Evolutionary conservation across 2,329 filamentous ascomycete species (phyloP).

Genomic region (Lachnellula arida): DNA sequence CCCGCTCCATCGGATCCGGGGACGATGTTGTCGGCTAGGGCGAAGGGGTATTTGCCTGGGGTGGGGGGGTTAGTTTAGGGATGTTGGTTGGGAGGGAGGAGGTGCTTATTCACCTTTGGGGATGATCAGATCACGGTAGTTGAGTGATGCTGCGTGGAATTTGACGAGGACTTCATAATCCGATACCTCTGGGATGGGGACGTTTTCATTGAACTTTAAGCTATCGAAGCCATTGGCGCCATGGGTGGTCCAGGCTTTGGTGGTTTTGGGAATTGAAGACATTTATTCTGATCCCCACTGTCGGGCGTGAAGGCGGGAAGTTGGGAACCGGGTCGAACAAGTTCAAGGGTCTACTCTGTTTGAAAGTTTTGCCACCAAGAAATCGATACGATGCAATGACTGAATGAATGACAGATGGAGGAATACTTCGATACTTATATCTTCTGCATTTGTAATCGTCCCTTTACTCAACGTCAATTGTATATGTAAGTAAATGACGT

Average conservation of each 20-base stretch:
- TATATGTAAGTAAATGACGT: too few relatives aligned
- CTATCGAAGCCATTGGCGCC: slow-evolving; percentile 45
- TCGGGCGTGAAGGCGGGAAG: too few relatives aligned
- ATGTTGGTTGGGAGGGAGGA: not conserved
- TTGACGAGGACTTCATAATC: slow-evolving; percentile 54
- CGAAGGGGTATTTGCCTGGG: slow-evolving; percentile 28
- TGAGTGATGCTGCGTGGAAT: slow-evolving; percentile 37
- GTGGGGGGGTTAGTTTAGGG: not conserved
- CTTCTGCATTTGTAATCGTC: too few relatives aligned
- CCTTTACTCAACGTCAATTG: too few relatives aligned
- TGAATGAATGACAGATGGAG: too few relatives aligned
- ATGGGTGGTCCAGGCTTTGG: slow-evolving; percentile 44
- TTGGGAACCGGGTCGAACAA: too few relatives aligned
- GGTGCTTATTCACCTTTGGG: slow-evolving; percentile 25
- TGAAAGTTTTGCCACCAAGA: too few relatives aligned
- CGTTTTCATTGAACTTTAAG: slow-evolving; percentile 39
- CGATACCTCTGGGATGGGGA: slow-evolving; percentile 37
- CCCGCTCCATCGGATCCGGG: slow-evolving; percentile 40
- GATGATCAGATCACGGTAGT: slow-evolving; percentile 37
- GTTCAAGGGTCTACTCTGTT: too few relatives aligned
- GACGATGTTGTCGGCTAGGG: slow-evolving; percentile 22
- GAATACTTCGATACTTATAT: too few relatives aligned
- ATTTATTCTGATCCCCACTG: not conserved
- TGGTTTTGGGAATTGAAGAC: slow-evolving; percentile 24
- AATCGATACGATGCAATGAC: too few relatives aligned